Evolutionary conservation across 2,329 filamentous ascomycete species (phyloP), one percentile per base, ranked within the genome.

Genomic region (Hypoxylon sp.): DNA sequence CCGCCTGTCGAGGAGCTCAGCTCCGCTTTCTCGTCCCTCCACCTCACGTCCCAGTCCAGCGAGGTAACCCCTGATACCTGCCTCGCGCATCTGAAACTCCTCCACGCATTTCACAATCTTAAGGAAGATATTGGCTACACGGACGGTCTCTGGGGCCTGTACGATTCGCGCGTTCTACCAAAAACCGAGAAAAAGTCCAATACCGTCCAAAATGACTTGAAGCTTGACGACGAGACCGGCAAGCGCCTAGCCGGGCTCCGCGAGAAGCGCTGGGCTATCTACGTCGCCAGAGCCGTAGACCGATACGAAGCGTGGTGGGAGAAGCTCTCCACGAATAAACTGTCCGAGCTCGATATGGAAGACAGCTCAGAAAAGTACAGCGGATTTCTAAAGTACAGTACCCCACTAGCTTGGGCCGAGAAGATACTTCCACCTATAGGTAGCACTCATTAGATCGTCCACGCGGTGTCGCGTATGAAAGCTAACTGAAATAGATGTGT

Each of bases 221-320:
- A 68, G 22, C 61, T 70, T n/a, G 73, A 78, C 6, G 75, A 78
- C 1, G 71, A 79, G n/a, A 74, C 74, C 10, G 75, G 77, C 54
- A 78, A 78, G 65, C 77, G 79, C 1, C 77, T 87, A 13, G 83
- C 84, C 55, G 80, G 81, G 51, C 78, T 91, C 28, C 81, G 87
- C 13, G 90, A 93, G 78, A 92, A 92, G 79, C 80, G 91, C 72
- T 93, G 91, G 91, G 85, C 85, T 0, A 73, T 93, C 8, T 93
- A 87, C 72, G 82, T 92, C 4, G 83, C 87, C 1, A 83, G 88
- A 50, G 91, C 91, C 1, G 89, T 87, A 0, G 85, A 89, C 50
- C 83, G 91, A 6, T 94, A 92, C 70, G 81, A 86, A 62, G 74
- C 75, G 1, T 94, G 91, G 91, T 91, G 88, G 85, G 72, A 79